Evolutionary conservation across 495 filamentous ascomycete genomes (phyloP), one percentile per base, ranked within the genome.

Genomic region (Xylaria scruposa): DNA sequence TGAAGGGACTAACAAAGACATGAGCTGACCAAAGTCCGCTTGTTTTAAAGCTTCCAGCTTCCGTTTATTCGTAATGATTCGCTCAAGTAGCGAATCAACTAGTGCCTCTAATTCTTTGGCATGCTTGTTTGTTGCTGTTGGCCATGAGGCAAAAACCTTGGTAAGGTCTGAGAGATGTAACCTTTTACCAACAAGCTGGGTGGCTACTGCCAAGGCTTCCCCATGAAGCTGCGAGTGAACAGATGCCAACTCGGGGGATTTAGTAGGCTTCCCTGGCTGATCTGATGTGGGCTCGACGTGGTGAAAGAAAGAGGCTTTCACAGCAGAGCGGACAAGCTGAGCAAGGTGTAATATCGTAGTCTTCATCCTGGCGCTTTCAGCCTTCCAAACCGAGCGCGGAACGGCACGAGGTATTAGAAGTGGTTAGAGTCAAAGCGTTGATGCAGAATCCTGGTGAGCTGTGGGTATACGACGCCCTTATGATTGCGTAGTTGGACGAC

Each of bases 11-110:
- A 68, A 78, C 77, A 78, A 72, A 46, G 77, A 72, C 67, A 77
- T 73, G 54, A 78, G 77, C n/a, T 73, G 71, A 31, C 47, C 75
- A 56, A 78, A 77, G 66, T 74, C 68, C 3, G 77, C 77, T 31
- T 76, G 70, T 56, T 77, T 78, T 2, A 79, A 60, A 2, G 77
- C 77, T 49, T 74, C 75, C 59, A 78, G 64, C 49, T 79, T 79
- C 59, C 46, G 68, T 66, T 76, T 73, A 29, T 77, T 77, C 31
- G 73, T 77, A 61, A 76, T 68, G 36, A 74, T 72, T 38, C 73
- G 72, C 65, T 79, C 75, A 12, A 76, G 69, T 40, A 76, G 46
- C 19, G 72, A 59, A 53, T 77, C 33, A 5, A 76, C 72, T 7
- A 77, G 69, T 1, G 5, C 58, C 36, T 73, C 66, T 10, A 77